Percentiles rank a stretch among this genome's conserved stretches.
Evolutionary conservation across 1,139 yeast species (phyloP).

Genomic region (Hyphopichia wangnamkhiaoensis): DNA sequence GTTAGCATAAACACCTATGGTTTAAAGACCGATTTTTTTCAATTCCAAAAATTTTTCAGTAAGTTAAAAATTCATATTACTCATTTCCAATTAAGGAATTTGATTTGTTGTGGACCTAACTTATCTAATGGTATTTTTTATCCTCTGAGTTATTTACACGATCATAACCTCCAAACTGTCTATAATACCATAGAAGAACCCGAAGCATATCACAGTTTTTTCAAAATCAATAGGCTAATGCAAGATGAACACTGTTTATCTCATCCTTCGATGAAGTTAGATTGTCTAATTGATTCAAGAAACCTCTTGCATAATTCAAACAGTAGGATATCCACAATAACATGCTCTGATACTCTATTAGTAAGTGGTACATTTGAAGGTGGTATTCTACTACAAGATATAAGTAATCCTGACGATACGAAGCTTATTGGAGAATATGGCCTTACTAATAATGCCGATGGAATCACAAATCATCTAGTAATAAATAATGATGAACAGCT

Average conservation of each 20-base stretch:
- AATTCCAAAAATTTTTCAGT: conserved; percentile 44
- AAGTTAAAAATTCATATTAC: conserved; percentile 50
- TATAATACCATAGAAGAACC: conserved; percentile 13
- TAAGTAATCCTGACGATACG: conserved; percentile 25
- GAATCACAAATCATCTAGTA: conserved; percentile 56
- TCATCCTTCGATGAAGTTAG: conserved; percentile 29
- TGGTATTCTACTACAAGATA: conserved; percentile 42
- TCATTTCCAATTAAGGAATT: conserved; percentile 59
- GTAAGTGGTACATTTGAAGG: conserved; percentile 62
- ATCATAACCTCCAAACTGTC: conserved; percentile 27
- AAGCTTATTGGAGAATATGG: conserved; percentile 34
- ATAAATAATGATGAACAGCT: conserved; percentile 30
- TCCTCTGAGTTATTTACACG: conserved; percentile 42
- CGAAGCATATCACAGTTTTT: conserved; percentile 33
- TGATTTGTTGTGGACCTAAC: conserved; percentile 46
- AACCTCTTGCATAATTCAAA: conserved; percentile 29
- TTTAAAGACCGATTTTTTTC: conserved; percentile 35
- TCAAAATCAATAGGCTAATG: conserved; percentile 37
- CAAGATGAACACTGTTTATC: conserved; percentile 19
- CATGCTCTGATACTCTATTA: conserved; percentile 42
- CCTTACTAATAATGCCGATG: conserved; percentile 47
- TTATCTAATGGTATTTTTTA: conserved; percentile 39
- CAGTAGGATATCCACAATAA: conserved; percentile 49
- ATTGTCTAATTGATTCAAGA: conserved; percentile 43
- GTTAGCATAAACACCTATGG: conserved; percentile 20